Evolutionary conservation across 1,284 basidiomycete genomes (phyloP).

Genomic region (Ustilago trichophora): DNA sequence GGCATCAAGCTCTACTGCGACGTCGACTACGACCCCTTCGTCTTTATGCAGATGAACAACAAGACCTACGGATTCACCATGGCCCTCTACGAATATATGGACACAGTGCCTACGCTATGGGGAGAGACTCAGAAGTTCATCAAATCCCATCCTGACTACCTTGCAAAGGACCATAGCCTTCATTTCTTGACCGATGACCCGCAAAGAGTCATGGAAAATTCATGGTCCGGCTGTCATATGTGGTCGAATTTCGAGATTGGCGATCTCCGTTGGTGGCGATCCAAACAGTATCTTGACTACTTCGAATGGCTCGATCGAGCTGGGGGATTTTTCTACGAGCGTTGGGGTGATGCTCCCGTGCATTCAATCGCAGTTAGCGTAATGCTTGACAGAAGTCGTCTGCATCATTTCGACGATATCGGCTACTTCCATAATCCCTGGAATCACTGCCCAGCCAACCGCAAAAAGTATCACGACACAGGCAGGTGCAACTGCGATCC

Average conservation of each 20-base stretch:
- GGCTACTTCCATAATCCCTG: conserved; percentile 63
- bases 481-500: conserved; percentile 61
- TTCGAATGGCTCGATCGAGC: conserved; percentile 81
- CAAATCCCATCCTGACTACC: conserved; percentile 74
- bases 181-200: conserved; percentile 77
- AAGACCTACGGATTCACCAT: conserved; percentile 80
- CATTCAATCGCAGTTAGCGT: conserved; percentile 65
- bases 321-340: conserved; percentile 74
- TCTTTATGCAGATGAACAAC: conserved; percentile 82
- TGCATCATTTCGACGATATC: conserved; percentile 60
- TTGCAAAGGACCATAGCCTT: conserved; percentile 78
- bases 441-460: conserved; percentile 59
- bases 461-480: conserved; percentile 59
- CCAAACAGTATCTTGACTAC: conserved; percentile 78
- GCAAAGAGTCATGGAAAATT: conserved; percentile 70
- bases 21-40: conserved; percentile 82
- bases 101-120: conserved; percentile 83
- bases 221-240: conserved; percentile 80
- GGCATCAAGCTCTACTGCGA: conserved; percentile 81
- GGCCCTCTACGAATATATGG: conserved; percentile 78
- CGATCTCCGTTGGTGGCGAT: conserved; percentile 77
- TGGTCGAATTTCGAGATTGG: conserved; percentile 76
- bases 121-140: conserved; percentile 77
- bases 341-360: conserved; percentile 83
- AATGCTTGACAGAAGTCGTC: conserved; percentile 45